phyloP scores from a whole-genome alignment of 1,284 basidiomycete species.

The Golubevia pallescens region DNA sequence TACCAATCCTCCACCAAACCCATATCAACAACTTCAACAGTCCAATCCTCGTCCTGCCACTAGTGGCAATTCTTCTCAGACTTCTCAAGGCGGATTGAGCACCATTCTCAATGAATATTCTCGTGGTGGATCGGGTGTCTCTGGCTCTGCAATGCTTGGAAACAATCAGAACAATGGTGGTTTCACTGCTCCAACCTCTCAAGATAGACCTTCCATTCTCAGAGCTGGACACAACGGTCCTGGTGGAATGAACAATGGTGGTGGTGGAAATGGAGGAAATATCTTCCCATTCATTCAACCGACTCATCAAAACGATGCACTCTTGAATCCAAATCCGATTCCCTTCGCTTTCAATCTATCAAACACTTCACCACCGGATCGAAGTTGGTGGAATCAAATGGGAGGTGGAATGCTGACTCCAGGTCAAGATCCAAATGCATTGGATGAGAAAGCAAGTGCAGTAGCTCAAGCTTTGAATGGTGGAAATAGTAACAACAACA shows the following conservation, averaged over 20 bases:
- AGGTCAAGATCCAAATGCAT: conserved; percentile 31
- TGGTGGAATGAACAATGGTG: background rate
- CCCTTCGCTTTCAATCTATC: conserved; percentile 54
- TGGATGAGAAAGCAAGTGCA: conserved; percentile 52
- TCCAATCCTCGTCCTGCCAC: background rate
- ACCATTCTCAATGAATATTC: background rate
- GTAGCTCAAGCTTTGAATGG: conserved; percentile 34
- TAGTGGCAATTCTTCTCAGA: background rate
- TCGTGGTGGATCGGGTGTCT: conserved; percentile 10
- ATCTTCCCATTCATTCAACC: conserved; percentile 36
- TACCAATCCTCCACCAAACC: background rate
- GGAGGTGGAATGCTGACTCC: conserved; percentile 28
- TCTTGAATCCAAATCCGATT: conserved; percentile 56
- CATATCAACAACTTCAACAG: background rate
- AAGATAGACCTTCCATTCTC: conserved; percentile 10
- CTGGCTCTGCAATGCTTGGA: conserved; percentile 37
- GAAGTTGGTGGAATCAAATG: conserved; percentile 49
- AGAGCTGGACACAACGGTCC: conserved; percentile 13
- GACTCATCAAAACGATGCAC: conserved; percentile 47
- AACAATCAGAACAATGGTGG: conserved; percentile 19
- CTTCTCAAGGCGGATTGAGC: background rate
- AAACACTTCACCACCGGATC: conserved; percentile 32
- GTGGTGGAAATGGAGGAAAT: background rate
- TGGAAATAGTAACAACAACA: background rate
- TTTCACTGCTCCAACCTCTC: conserved; percentile 24